Evolutionary conservation across 768 basidiomycete species (phyloP), one percentile per base, ranked within the genome.

Genomic region (Pulveroboletus ravenelii): DNA sequence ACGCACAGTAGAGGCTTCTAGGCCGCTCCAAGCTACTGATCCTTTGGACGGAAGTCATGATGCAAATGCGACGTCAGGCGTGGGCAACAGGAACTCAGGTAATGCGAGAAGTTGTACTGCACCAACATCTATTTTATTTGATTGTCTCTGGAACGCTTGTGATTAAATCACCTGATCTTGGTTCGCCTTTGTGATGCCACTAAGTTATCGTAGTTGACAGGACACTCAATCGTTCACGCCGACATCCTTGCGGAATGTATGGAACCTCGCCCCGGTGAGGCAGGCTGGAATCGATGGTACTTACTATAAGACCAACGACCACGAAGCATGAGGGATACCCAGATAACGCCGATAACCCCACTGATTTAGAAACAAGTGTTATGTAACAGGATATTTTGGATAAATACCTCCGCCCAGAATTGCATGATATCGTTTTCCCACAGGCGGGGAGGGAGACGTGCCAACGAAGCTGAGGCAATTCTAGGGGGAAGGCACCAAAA

Each of bases 31-130:
- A 47, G 3, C 75, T 71, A 66, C 84, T 80, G 56, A 84, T 75
- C 61, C 77, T 78, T 67, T 82, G 74, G 50, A 82, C 64, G 30
- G 72, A 72, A 66, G 78, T 75, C 68, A 69, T 74, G 62, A 62
- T 38, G 36, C 29, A 31, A 18, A 34, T 41, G 45, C 15, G 41
- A 12, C 6, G 37, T 48, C 27, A 23, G 32, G 18, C 18, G 38
- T 50, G 30, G 48, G 34, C 25, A 32, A 47, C 8, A n/a, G 10
- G 9, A 41, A 8, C 20, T 45, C 9, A 17, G 8, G 47, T 29
- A 14, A 45, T 32, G 34, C 20, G 10, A 31, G 31, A 45, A 41
- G 10, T 36, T 20, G n/a, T 30, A 30, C 17, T 39, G 5, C n/a
- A 23, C 20, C 20, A 27, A 27, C 8, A 12, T 23, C 47, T 30